Percentiles rank a stretch among this genome's conserved stretches.
phyloP scores from a whole-genome alignment of 2,329 filamentous ascomycete species.

The Colletotrichum liaoningense region DNA sequence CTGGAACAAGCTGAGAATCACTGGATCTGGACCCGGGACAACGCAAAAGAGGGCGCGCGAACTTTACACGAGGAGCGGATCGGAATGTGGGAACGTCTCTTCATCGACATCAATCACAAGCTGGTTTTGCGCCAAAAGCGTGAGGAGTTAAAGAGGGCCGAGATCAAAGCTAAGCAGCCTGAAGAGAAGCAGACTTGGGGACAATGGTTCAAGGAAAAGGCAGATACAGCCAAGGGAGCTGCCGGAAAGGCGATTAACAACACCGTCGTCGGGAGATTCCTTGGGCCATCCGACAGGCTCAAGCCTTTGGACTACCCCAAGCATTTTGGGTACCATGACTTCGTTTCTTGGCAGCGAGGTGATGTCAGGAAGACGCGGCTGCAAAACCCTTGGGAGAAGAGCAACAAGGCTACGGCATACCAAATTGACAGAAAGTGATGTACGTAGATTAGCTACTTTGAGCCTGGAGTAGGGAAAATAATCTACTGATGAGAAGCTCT shows the following conservation, averaged over 20 bases:
- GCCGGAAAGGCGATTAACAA: neutral
- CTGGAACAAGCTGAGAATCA: conserved; percentile 14
- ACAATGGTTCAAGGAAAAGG: neutral
- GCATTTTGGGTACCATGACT: conserved; percentile 33
- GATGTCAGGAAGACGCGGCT: conserved; percentile 1
- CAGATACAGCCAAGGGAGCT: neutral
- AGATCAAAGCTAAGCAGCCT: neutral
- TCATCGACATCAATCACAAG: conserved; percentile 35
- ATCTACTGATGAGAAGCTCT: neutral
- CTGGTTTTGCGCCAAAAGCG: conserved; percentile 13
- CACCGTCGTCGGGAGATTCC: conserved; percentile 4
- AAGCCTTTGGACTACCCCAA: neutral
- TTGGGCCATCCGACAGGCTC: neutral
- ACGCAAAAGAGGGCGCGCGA: neutral
- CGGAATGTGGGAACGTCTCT: conserved; percentile 39
- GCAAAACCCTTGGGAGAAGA: neutral
- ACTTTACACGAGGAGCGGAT: conserved; percentile 36
- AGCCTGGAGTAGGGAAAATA: neutral
- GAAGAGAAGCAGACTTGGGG: neutral
- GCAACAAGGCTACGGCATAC: neutral
- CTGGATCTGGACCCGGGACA: conserved; percentile 31
- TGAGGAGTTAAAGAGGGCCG: neutral
- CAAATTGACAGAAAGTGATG: neutral
- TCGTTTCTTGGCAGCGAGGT: conserved; percentile 32
- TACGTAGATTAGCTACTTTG: neutral